A percentile compares a stretch with the other conserved stretches of the same genome.
Conservation (phyloP, 805 yeast genomes). For the Cyberlindnera bimundalis region DNA sequence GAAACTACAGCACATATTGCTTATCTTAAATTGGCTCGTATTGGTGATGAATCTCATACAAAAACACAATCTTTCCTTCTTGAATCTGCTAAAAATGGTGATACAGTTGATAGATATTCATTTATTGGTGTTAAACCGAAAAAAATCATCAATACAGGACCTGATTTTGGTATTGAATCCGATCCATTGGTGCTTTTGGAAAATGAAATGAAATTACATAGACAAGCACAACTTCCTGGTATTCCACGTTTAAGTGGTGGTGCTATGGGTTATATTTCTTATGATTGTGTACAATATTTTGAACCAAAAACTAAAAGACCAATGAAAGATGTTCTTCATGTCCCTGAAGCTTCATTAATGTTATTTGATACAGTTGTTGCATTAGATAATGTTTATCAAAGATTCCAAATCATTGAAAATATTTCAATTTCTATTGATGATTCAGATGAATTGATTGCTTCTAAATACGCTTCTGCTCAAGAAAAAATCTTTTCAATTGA, state of each 20-base stretch:
- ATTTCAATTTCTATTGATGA: conserved; percentile 44
- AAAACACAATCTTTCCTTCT: conserved; percentile 73
- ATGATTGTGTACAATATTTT: conserved; percentile 94
- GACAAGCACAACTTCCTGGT: conserved; percentile 77
- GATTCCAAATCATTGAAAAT: conserved; percentile 87
- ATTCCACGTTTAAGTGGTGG: conserved; percentile 88
- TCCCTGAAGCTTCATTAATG: conserved; percentile 94
- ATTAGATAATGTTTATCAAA: conserved; percentile 89
- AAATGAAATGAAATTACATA: conserved; percentile 59
- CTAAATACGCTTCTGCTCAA: conserved; percentile 52
- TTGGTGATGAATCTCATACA: conserved; percentile 47
- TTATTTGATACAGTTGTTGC: conserved; percentile 86
- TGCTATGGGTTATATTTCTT: conserved; percentile 92
- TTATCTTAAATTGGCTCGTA: conserved; percentile 69
- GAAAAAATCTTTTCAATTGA: conserved; percentile 57
- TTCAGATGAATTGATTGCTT: conserved; percentile 31
- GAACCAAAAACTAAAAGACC: conserved; percentile 85
- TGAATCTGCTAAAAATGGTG: conserved; percentile 88
- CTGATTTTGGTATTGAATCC: conserved; percentile 46
- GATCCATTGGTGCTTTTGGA: conserved; percentile 83
- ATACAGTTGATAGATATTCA: conserved; percentile 83
- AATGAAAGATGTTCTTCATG: conserved; percentile 71
- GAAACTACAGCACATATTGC: conserved; percentile 88
- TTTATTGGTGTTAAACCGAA: conserved; percentile 87
- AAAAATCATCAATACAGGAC: conserved; percentile 81